Evolutionary conservation across 805 yeast genomes (phyloP).

Genomic region (Scheffersomyces lignosus): DNA sequence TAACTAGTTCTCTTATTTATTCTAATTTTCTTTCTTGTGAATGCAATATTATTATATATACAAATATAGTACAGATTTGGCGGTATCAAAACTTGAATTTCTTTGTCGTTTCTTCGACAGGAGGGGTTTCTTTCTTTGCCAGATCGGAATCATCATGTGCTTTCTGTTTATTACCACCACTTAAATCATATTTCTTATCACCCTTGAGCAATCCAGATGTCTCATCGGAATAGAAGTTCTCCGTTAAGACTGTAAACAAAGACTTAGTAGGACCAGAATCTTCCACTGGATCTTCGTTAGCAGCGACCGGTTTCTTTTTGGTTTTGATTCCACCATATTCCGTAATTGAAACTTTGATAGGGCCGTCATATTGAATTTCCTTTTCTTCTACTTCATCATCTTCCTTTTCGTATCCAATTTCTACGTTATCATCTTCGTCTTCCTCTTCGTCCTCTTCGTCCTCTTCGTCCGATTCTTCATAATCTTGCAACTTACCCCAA

Average conservation of each 20-base stretch:
- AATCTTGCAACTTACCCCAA: slow-evolving; percentile 38
- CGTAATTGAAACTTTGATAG: slow-evolving; percentile 9
- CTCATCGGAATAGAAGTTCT: too few species aligned
- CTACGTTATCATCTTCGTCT: slow-evolving; percentile 29
- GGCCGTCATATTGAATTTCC: too few species aligned
- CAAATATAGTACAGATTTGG: neutral
- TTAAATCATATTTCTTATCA: slow-evolving; percentile 13
- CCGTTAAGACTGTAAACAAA: slow-evolving; percentile 23
- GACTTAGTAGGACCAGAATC: slow-evolving; percentile 4
- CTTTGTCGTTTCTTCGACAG: slow-evolving; percentile 1
- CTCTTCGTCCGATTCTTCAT: slow-evolving; percentile 46
- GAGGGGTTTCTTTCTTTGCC: slow-evolving; percentile 1
- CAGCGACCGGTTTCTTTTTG: too few species aligned
- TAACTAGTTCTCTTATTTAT: slow-evolving; percentile 3
- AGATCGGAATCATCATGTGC: slow-evolving; percentile 3
- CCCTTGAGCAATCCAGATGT: slow-evolving; percentile 8
- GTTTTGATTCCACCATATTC: slow-evolving; percentile 10
- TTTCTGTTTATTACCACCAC: too few species aligned
- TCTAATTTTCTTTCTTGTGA: slow-evolving; percentile 2
- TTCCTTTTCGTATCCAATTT: slow-evolving; percentile 24
- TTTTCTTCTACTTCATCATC: slow-evolving; percentile 50
- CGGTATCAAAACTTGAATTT: slow-evolving; percentile 9
- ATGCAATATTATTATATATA: too few species aligned
- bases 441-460: slow-evolving; percentile 56
- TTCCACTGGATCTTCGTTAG: too few species aligned